These are phyloP conservation scores for Venturiaceae sp. DNA, from an alignment of 2,329 filamentous ascomycete genomes.

Conservation along the genomic window DNA sequence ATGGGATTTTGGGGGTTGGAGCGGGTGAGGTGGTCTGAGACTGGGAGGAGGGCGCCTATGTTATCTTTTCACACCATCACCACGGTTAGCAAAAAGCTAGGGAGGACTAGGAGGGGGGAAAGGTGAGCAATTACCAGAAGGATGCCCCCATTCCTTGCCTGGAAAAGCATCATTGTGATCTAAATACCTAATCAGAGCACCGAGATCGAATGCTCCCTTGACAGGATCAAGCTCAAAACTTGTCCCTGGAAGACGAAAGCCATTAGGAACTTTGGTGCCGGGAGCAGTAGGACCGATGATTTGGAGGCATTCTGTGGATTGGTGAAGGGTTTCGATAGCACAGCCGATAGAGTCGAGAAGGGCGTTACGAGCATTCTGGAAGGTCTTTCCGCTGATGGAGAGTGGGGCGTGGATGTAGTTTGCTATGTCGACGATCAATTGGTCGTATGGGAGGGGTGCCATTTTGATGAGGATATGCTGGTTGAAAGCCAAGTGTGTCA, in stretches of 20 bases:
- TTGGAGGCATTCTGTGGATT: neutral
- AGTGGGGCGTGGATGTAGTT: neutral
- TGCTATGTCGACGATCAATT: constrained; percentile 1
- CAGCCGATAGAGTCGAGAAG: neutral
- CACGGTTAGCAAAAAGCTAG: neutral
- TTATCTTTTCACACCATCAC: constrained; percentile 28
- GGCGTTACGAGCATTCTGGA: neutral
- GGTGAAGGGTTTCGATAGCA: neutral
- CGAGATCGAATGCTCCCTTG: constrained; percentile 30
- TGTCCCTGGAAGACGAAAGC: constrained; percentile 30
- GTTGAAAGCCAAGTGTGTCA: no score
- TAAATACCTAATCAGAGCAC: constrained; percentile 28
- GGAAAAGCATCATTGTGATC: constrained; percentile 33
- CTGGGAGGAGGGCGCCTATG: constrained; percentile 26
- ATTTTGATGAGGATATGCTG: no score
- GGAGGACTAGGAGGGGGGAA: no score
- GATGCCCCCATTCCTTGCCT: constrained; percentile 34
- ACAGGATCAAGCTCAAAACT: constrained; percentile 23
- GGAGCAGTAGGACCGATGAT: neutral
- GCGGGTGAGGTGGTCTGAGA: constrained; percentile 23
- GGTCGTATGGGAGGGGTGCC: neutral
- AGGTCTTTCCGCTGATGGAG: neutral
- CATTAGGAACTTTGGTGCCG: constrained; percentile 10
- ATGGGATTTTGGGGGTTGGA: constrained; percentile 11
- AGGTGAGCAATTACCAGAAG: constrained; percentile 18